Percentiles rank a stretch among this genome's conserved stretches.
Evolutionary conservation across 495 filamentous ascomycete species (phyloP).

Genomic region (Chlorociboria aeruginascens): DNA sequence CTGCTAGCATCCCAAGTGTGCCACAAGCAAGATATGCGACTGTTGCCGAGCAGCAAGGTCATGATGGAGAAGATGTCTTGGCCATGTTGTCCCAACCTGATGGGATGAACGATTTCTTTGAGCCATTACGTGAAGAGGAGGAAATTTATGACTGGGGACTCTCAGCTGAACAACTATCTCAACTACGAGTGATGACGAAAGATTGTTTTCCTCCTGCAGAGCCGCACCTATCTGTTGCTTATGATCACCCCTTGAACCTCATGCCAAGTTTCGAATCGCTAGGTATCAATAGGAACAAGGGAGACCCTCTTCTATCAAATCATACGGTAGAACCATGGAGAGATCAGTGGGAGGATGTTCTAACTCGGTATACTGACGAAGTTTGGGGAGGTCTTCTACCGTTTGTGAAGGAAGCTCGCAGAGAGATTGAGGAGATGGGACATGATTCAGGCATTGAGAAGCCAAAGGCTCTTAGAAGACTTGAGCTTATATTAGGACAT

Average conservation of each 20-base stretch:
- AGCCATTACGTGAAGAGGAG: not conserved
- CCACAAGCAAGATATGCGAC: not conserved
- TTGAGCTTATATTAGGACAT: conserved; percentile 16
- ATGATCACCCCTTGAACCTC: conserved; percentile 18
- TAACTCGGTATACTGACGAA: conserved; percentile 59
- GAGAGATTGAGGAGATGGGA: conserved; percentile 38
- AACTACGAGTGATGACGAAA: conserved; percentile 11
- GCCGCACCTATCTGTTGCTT: conserved; percentile 1
- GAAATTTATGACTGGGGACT: conserved; percentile 24
- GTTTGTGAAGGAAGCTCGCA: conserved; percentile 47
- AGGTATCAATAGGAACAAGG: not conserved
- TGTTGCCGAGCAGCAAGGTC: conserved; percentile 24
- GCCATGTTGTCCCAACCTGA: conserved; percentile 19
- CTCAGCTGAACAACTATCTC: conserved; percentile 13
- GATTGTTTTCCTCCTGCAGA: conserved; percentile 8
- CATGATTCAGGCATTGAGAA: conserved; percentile 20
- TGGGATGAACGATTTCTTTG: conserved; percentile 7
- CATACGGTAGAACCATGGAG: conserved; percentile 36
- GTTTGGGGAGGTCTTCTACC: conserved; percentile 64
- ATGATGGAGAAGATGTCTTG: conserved; percentile 34
- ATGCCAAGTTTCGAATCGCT: not conserved
- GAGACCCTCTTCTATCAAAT: not conserved
- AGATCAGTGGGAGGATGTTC: conserved; percentile 46
- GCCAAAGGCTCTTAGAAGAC: conserved; percentile 15
- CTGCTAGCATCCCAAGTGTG: not conserved